These are phyloP conservation scores for Phyllosticta paracitricarpa DNA, from an alignment of 2,329 filamentous ascomycete genomes.

Conservation along the genomic window DNA sequence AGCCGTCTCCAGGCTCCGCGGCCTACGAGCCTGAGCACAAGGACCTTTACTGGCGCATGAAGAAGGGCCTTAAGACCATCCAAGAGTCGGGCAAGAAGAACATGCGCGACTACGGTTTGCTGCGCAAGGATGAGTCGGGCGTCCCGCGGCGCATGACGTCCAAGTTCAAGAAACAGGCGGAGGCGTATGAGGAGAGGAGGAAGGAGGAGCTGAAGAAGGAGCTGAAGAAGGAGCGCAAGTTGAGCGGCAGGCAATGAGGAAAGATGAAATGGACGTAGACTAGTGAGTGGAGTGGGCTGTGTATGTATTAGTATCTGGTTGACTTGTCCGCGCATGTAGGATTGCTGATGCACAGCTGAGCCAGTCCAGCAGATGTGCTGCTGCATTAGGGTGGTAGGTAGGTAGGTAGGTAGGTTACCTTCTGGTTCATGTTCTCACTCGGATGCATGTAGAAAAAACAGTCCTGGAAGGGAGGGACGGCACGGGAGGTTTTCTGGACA, in stretches of 20 bases:
- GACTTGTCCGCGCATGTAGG: too few species aligned
- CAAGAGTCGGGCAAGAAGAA: constrained; percentile 9
- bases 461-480: too few species aligned
- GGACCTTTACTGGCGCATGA: background rate
- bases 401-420: too few species aligned
- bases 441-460: too few species aligned
- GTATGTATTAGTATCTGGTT: too few species aligned
- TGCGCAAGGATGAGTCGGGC: background rate
- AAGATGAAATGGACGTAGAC: background rate
- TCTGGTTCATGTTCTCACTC: too few species aligned
- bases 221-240: background rate
- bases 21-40: background rate
- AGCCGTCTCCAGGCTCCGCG: background rate
- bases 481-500: too few species aligned
- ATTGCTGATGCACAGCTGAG: too few species aligned
- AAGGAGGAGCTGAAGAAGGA: background rate
- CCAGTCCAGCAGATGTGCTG: too few species aligned
- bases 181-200: constrained; percentile 10
- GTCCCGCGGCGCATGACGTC: background rate
- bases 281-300: too few species aligned
- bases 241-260: background rate
- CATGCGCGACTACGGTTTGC: background rate
- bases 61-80: background rate
- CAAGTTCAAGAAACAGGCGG: constrained; percentile 6
- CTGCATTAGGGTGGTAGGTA: too few species aligned